Base-by-base conservation (phyloP, 148 eudicot genomes). In the Spergularia bocconei region DNA sequence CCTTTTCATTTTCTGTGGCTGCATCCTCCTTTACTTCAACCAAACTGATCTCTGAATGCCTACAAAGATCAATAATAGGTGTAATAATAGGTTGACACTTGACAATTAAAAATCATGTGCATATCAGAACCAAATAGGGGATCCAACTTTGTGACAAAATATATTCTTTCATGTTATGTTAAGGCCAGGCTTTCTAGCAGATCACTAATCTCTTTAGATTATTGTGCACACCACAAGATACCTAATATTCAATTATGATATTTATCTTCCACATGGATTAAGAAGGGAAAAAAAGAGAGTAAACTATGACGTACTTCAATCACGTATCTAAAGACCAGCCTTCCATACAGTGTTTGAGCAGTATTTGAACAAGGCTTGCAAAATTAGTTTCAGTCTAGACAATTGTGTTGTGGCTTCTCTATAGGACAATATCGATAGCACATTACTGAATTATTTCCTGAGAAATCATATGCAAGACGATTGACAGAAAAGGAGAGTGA, bases 1-100 rank as follows among this genome's bases (percentile, higher is more conserved):
- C 86, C 74, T 84, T 78, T 41, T 94, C 98, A 71, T 89, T 93
- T 71, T 89, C 97, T 82, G 86, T 85, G 29, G 81, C 80, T 77
- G 86, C 73, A 57, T 79, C 90, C 51, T 69, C 87, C 59, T 56
- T 87, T 81, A 88, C 71, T 78, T 87, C 91, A 68, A 82, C 97
- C 83, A 89, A 79, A 86, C 68, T 87, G 76, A 86, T 78, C 64
- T 88, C 97, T 50, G 98, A 87, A 76, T 64, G 80, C 83, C 98
- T 93, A 81, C 83, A 77, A 69, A 75, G 48, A 11, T 14, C 51
- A 63, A 75, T 21, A 71, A 10, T 13, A 3, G 36, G n/a, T n/a
- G n/a, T n/a, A n/a, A n/a, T n/a, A n/a, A n/a, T 41, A 66, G 59
- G 16, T n/a, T n/a, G n/a, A 58, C 70, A 39, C 3, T 2, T 53